phyloP scores from a whole-genome alignment of 768 basidiomycete species.

The Lyophyllum shimeji region DNA sequence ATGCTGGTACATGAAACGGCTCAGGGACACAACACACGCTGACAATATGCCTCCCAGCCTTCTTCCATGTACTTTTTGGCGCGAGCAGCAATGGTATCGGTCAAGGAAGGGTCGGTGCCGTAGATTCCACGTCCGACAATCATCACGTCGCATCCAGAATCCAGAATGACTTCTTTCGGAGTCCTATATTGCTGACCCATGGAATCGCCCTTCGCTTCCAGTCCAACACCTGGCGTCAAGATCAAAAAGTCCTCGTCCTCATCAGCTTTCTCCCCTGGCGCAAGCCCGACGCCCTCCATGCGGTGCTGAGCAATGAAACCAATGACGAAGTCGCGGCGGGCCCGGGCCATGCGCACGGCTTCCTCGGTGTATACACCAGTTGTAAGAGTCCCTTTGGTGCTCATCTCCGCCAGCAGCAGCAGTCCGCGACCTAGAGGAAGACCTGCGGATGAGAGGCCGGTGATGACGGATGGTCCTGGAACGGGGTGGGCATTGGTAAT shows the following conservation, averaged over 20 bases:
- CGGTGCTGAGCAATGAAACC: slow-evolving; percentile 93
- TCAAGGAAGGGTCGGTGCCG: slow-evolving; percentile 51
- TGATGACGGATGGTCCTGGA: slow-evolving; percentile 92
- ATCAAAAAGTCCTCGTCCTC: slow-evolving; percentile 81
- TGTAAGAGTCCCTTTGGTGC: slow-evolving; percentile 83
- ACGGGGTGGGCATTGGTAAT: slow-evolving; percentile 96
- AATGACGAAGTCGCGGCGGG: slow-evolving; percentile 83
- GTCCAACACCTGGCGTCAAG: slow-evolving; percentile 89
- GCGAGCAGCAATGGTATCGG: slow-evolving; percentile 51
- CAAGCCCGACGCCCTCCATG: slow-evolving; percentile 66
- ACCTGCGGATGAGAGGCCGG: slow-evolving; percentile 88
- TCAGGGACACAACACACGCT: slow-evolving; percentile 35
- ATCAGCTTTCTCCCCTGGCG: slow-evolving; percentile 25
- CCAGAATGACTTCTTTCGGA: slow-evolving; percentile 77
- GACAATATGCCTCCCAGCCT: slow-evolving; percentile 91
- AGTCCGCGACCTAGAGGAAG: slow-evolving; percentile 82
- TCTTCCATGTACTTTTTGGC: slow-evolving; percentile 83
- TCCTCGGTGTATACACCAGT: slow-evolving; percentile 79
- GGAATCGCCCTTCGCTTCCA: slow-evolving; percentile 74
- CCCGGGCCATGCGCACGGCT: slow-evolving; percentile 86
- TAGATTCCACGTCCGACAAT: slow-evolving; percentile 97
- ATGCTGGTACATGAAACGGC: neutral
- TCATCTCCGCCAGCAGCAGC: slow-evolving; percentile 95
- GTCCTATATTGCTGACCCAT: slow-evolving; percentile 97
- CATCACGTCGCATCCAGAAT: slow-evolving; percentile 90